These are phyloP conservation scores for Fusarium humuli DNA, from an alignment of 2,329 filamentous ascomycete species.

Conservation along the genomic window DNA sequence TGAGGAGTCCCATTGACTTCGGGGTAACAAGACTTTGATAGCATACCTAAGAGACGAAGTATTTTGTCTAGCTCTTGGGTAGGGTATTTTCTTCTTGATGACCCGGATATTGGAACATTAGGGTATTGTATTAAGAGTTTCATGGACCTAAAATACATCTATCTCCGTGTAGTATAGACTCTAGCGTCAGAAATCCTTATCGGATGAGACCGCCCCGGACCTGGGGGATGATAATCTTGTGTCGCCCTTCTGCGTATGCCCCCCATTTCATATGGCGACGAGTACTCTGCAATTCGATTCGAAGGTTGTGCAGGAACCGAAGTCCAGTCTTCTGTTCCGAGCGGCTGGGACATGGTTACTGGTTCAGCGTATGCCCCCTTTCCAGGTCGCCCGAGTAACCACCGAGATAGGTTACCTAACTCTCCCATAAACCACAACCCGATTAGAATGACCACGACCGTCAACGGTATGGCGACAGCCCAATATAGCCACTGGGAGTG, in stretches of 20 bases:
- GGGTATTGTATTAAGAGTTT: background rate
- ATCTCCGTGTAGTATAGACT: background rate
- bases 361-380: slow-evolving; percentile 23
- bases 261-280: slow-evolving; percentile 6
- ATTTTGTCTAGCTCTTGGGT: background rate
- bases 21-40: background rate
- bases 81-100: background rate
- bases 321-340: slow-evolving; percentile 20
- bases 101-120: background rate
- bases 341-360: slow-evolving; percentile 19
- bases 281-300: slow-evolving; percentile 14
- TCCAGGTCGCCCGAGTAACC: slow-evolving; percentile 43
- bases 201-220: slow-evolving; percentile 1
- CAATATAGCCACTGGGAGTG: slow-evolving; percentile 63
- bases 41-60: background rate
- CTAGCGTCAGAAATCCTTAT: background rate
- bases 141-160: background rate
- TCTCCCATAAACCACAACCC: slow-evolving; percentile 60
- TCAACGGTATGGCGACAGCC: slow-evolving; percentile 61
- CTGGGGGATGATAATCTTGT: slow-evolving; percentile 4
- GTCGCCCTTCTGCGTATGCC: slow-evolving; percentile 22
- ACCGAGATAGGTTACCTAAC: slow-evolving; percentile 51
- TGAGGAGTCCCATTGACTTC: too few species aligned
- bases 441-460: slow-evolving; percentile 53
- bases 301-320: slow-evolving; percentile 2